Percentiles rank a stretch among this genome's conserved stretches.
Evolutionary conservation across 2,329 filamentous ascomycete species (phyloP).

Genomic region (Hymenoscyphus repandus): DNA sequence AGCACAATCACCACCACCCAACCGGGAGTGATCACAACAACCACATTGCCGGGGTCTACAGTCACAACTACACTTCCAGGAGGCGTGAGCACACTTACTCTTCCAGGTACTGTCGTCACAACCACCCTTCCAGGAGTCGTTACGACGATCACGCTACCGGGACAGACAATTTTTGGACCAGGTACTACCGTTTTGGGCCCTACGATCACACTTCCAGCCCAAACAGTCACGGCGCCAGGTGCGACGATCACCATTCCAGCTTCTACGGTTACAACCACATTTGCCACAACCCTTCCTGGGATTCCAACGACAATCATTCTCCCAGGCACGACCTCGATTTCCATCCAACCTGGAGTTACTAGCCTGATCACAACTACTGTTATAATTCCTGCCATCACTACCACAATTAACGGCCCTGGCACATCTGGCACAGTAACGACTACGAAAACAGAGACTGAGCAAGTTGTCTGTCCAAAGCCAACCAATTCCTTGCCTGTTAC

Average conservation of each 20-base stretch:
- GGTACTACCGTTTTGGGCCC: conserved; percentile 7
- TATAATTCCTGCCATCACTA: conserved; percentile 11
- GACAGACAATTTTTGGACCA: not conserved
- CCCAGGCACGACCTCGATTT: conserved; percentile 13
- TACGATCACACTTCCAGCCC: conserved; percentile 10
- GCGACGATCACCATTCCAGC: conserved; percentile 6
- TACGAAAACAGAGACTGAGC: conserved; percentile 7
- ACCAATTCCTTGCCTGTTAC: conserved; percentile 19
- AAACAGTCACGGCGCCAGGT: conserved; percentile 1
- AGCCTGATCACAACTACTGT: conserved; percentile 11
- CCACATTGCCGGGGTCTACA: not conserved
- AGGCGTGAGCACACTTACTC: not conserved
- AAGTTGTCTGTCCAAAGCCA: conserved; percentile 20
- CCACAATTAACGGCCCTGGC: conserved; percentile 15
- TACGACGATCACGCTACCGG: conserved; percentile 13
- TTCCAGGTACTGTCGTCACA: not conserved
- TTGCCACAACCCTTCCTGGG: conserved; percentile 1
- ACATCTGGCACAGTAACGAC: conserved; percentile 5
- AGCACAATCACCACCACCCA: conserved; percentile 9
- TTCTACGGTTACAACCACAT: conserved; percentile 2
- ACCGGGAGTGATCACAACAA: conserved; percentile 1
- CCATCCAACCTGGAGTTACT: conserved; percentile 4
- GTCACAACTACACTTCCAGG: conserved; percentile 7
- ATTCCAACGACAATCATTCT: conserved; percentile 3
- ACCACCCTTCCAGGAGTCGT: conserved; percentile 6